These are phyloP conservation scores for Dunaliella sp. DNA, from an alignment of 139 green algal genomes.

Conservation along the genomic window DNA sequence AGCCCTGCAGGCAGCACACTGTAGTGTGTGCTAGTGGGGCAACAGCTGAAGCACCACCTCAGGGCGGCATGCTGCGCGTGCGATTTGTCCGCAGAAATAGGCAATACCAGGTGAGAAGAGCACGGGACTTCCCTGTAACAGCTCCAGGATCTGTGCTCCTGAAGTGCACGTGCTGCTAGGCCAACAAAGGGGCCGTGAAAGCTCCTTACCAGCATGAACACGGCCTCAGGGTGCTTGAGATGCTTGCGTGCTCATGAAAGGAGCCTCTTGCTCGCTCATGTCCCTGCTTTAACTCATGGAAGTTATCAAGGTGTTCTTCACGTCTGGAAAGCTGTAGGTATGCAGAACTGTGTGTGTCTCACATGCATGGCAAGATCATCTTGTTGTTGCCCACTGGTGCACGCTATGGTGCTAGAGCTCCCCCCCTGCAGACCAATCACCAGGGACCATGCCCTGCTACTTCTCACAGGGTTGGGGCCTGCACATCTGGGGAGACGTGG, in stretches of 20 bases:
- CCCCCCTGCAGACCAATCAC: too few species aligned
- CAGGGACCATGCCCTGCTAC: neutral
- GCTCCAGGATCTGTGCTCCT: neutral
- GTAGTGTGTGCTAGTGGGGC: too few species aligned
- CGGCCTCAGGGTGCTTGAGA: neutral
- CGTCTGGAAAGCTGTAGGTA: neutral
- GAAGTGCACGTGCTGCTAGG: too few species aligned
- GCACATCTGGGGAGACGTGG: constrained; percentile 52
- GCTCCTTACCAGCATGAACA: too few species aligned
- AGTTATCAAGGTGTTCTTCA: neutral
- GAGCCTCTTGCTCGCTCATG: neutral
- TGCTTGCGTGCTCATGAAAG: neutral
- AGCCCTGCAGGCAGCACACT: too few species aligned
- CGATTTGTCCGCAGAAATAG: neutral
- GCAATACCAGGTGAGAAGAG: constrained; percentile 1
- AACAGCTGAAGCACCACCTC: too few species aligned
- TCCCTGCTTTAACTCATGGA: neutral
- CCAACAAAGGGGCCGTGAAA: too few species aligned
- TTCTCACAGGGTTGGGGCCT: constrained; percentile 45
- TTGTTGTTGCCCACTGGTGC: neutral
- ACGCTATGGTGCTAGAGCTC: too few species aligned
- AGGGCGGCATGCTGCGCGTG: neutral
- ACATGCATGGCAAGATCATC: too few species aligned
- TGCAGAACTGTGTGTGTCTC: neutral
- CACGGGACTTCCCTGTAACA: neutral